A percentile compares a stretch with the other conserved stretches of the same genome.
phyloP scores from a whole-genome alignment of 1,284 basidiomycete species.

The Cutaneotrichosporon sp. region DNA sequence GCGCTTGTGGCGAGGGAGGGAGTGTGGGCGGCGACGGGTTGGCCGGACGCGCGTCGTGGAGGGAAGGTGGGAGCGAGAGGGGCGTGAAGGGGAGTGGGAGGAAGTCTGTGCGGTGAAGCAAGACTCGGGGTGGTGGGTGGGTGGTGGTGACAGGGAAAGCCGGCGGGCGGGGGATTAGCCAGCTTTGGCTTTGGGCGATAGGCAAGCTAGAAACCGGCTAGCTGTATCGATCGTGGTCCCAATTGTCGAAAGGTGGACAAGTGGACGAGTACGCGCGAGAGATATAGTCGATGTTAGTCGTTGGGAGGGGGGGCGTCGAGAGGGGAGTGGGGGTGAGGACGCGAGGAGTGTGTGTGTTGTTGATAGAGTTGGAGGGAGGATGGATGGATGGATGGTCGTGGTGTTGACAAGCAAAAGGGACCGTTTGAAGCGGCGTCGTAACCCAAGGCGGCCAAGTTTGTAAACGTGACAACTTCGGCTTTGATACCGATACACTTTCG shows the following conservation, averaged over 20 bases:
- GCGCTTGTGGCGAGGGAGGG: neutral
- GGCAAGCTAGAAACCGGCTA: constrained; percentile 1
- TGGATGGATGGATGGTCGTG: no score
- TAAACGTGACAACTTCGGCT: no score
- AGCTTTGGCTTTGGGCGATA: no score
- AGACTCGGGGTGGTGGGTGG: neutral
- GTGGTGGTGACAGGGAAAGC: neutral
- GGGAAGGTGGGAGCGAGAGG: neutral
- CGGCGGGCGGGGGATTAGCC: neutral
- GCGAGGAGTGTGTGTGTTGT: neutral
- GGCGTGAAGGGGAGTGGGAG: neutral
- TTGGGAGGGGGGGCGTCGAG: no score
- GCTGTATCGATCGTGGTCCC: neutral
- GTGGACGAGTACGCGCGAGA: neutral
- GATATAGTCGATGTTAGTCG: neutral
- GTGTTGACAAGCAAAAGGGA: no score
- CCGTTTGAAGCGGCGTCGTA: no score
- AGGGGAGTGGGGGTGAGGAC: no score
- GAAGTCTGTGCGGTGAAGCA: neutral
- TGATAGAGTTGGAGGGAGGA: neutral
- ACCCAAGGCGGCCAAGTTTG: no score
- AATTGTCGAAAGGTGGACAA: neutral
- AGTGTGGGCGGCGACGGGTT: neutral
- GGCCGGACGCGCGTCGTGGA: neutral
- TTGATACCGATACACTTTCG: no score